phyloP scores from a whole-genome alignment of 805 yeast species.

The Metschnikowia rubicola region DNA sequence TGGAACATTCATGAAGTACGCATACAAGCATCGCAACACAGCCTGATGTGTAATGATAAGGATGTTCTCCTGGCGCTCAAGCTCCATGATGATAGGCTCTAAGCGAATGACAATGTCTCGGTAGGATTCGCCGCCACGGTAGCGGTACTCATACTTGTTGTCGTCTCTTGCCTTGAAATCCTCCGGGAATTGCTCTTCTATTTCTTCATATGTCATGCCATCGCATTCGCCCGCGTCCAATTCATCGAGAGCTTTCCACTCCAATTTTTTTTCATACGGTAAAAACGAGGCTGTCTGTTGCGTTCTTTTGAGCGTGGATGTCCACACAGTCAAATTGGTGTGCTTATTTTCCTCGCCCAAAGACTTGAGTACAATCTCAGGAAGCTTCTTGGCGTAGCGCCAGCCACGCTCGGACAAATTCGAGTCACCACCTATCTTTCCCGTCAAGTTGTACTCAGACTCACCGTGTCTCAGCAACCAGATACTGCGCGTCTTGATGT shows the following conservation, averaged over 20 bases:
- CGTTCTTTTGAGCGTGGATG: conserved; percentile 86
- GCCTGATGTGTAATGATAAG: conserved; percentile 97
- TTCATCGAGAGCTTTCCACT: conserved; percentile 97
- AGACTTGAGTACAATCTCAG: conserved; percentile 66
- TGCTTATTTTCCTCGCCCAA: conserved; percentile 54
- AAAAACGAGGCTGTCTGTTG: conserved; percentile 85
- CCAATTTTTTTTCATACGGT: conserved; percentile 70
- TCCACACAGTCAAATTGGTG: conserved; percentile 81
- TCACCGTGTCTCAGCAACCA: conserved; percentile 98
- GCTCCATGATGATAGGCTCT: conserved; percentile 97
- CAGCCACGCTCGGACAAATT: conserved; percentile 79
- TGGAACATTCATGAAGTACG: conserved; percentile 97
- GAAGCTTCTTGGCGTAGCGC: conserved; percentile 77
- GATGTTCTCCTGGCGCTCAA: conserved; percentile 95
- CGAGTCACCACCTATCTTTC: conserved; percentile 95
- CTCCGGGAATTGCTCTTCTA: conserved; percentile 80
- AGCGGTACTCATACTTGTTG: conserved; percentile 91
- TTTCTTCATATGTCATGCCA: conserved; percentile 94
- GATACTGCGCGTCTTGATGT: conserved; percentile 85
- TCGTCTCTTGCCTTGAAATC: conserved; percentile 96
- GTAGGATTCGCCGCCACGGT: conserved; percentile 96
- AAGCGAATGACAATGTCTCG: conserved; percentile 91
- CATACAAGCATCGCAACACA: conserved; percentile 91
- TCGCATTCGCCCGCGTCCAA: conserved; percentile 97
- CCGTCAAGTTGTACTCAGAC: conserved; percentile 84